Evolutionary conservation across 2,329 filamentous ascomycete species (phyloP).

Genomic region (Lasiodiplodia gonubiensis): DNA sequence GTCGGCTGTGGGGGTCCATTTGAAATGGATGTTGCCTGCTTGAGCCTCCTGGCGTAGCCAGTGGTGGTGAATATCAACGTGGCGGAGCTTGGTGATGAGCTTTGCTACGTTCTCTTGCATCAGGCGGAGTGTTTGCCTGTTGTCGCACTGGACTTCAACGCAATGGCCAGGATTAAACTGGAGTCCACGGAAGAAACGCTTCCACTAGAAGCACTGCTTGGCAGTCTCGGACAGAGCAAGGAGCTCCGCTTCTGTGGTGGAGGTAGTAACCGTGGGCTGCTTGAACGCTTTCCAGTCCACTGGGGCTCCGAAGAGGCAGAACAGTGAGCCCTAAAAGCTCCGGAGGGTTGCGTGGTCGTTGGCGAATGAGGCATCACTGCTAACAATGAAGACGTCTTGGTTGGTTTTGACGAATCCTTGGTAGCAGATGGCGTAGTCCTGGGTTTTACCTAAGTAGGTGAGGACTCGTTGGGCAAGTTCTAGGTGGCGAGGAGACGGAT

Average conservation of each 20-base stretch:
- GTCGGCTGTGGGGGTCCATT: too few species aligned
- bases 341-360: slow-evolving; percentile 30
- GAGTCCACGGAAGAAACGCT: slow-evolving; percentile 31
- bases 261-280: slow-evolving; percentile 33
- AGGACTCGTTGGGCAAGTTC: slow-evolving; percentile 30
- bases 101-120: not conserved
- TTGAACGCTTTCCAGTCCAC: slow-evolving; percentile 33
- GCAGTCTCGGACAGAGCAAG: slow-evolving; percentile 28
- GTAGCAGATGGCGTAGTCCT: slow-evolving; percentile 22
- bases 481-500: slow-evolving; percentile 31
- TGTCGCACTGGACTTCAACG: slow-evolving; percentile 16
- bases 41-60: too few species aligned
- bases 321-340: slow-evolving; percentile 35
- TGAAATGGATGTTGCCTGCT: too few species aligned
- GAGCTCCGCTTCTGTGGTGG: slow-evolving; percentile 35
- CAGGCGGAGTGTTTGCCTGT: slow-evolving; percentile 29
- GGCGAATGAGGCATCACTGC: slow-evolving; percentile 33
- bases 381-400: slow-evolving; percentile 27
- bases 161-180: slow-evolving; percentile 21
- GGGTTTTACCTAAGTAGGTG: slow-evolving; percentile 29
- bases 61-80: slow-evolving; percentile 32
- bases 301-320: slow-evolving; percentile 33
- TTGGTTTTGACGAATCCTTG: slow-evolving; percentile 25
- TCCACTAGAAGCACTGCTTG: slow-evolving; percentile 29
- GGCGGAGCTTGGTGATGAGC: slow-evolving; percentile 30